Evolutionary conservation across 1,284 basidiomycete genomes (phyloP), one percentile per base, ranked within the genome.

Genomic region (Cryptococcus deneoformans): DNA sequence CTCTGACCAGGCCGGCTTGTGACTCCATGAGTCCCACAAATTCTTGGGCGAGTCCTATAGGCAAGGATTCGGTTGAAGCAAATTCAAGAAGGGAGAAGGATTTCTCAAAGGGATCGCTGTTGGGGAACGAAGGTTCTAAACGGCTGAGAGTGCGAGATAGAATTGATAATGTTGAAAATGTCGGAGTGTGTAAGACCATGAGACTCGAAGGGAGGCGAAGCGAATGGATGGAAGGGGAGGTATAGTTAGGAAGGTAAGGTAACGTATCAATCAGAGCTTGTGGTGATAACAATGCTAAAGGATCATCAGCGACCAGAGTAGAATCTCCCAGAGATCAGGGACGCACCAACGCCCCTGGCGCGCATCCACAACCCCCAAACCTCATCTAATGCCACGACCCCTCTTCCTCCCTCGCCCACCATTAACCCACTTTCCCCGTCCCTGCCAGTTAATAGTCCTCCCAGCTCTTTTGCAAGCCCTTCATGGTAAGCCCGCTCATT

Each of bases 321-420:
- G 16, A 60, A 42, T 20, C 20, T 20, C 20, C 20, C 20, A 20
- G 52, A 43, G 52, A 56, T 53, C 50, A 35, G 34, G 14, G 2
- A 80, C 90, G 73, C 70, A 92, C 92, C 87, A 52, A 97, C 88
- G 51, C 95, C 95, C 58, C 95, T 80, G 1, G 92, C 92, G 52
- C 95, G 86, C 76, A 98, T 98, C 95, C 95, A 99, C 1, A 90
- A 84, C 46, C 92, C 92, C 95, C 95, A 99, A 0, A 92, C 88
- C 74, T 97, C 93, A 73, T 99, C 95, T 16, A 98, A 80, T 0
- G 88, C 90, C 24, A 97, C 82, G 14, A 98, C 83, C 0, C 90
- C 92, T 46, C 79, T 77, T 0, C 70, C 72, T 24, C 71, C 64
- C 52, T 44, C 58, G 54, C 68, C 70, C 54, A 62, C 61, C 73